phyloP scores from a whole-genome alignment of 768 basidiomycete species.

The Suillus plorans region DNA sequence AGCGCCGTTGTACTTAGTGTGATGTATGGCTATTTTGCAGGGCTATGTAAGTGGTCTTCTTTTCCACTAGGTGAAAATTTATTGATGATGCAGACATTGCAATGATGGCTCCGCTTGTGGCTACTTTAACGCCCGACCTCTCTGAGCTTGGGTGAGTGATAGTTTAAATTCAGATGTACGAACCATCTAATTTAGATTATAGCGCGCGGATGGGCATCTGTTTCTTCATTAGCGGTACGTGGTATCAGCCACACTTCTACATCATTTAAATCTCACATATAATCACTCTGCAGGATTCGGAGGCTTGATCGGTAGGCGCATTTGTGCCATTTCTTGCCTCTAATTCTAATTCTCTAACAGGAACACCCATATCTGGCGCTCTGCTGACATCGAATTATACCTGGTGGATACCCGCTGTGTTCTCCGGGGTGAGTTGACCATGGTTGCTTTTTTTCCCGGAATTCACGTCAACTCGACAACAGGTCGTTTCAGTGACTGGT shows the following conservation, averaged over 20 bases:
- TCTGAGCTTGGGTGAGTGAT: conserved; percentile 9
- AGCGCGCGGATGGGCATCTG: conserved; percentile 46
- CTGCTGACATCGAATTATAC: conserved; percentile 48
- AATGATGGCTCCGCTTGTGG: conserved; percentile 42
- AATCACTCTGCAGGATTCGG: conserved; percentile 21
- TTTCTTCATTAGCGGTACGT: conserved; percentile 45
- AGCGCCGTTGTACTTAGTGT: conserved; percentile 38
- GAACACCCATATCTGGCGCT: conserved; percentile 57
- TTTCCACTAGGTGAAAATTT: not conserved
- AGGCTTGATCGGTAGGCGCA: conserved; percentile 19
- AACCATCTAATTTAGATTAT: not conserved
- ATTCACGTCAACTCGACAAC: not conserved
- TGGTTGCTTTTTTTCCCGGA: not conserved
- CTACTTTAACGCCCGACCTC: conserved; percentile 38
- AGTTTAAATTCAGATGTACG: not conserved
- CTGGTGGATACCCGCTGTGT: conserved; percentile 42
- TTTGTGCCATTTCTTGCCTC: not conserved
- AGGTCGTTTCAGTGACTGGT: not conserved
- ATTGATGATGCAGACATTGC: conserved; percentile 32
- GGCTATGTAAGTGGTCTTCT: conserved; percentile 25
- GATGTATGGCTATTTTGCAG: conserved; percentile 46
- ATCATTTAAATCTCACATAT: not conserved
- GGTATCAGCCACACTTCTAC: conserved; percentile 2
- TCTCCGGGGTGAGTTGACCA: conserved; percentile 34
- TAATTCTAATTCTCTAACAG: conserved; percentile 31